Evolutionary conservation across 192 early-diverging fungal species (phyloP).

Genomic region (Haplosporangium gracile): DNA sequence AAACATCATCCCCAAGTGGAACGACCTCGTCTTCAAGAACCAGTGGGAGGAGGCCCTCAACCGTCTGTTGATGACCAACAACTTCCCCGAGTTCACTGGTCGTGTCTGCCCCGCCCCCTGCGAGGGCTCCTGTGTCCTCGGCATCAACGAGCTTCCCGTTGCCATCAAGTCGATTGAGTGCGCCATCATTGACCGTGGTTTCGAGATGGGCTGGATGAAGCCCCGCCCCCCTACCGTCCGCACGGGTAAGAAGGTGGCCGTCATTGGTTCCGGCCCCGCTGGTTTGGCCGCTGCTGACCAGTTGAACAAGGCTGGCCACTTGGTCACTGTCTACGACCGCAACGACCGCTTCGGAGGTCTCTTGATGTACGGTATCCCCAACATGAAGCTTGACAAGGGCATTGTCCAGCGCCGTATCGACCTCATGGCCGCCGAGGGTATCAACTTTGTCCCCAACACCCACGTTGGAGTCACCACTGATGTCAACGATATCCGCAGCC

Average conservation of each 20-base stretch:
- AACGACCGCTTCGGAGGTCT: conserved; percentile 97
- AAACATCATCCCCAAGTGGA: conserved; percentile 99
- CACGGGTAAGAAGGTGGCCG: conserved; percentile 86
- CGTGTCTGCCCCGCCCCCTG: conserved; percentile 99
- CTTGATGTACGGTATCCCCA: conserved; percentile 99
- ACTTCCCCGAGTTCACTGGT: conserved; percentile 99
- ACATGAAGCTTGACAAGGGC: conserved; percentile 99
- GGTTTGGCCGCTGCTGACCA: conserved; percentile 97
- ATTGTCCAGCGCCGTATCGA: conserved; percentile 95
- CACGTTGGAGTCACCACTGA: conserved; percentile 91
- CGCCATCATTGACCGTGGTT: conserved; percentile 98
- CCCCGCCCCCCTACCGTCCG: conserved; percentile 84
- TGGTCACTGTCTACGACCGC: conserved; percentile 96
- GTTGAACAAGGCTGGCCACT: conserved; percentile 96
- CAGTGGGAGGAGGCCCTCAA: conserved; percentile 97
- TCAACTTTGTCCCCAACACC: conserved; percentile 89
- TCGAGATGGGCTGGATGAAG: conserved; percentile 97
- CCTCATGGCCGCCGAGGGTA: conserved; percentile 94
- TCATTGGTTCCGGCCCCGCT: conserved; percentile 97
- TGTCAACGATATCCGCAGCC: conserved; percentile 71
- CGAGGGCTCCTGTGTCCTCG: conserved; percentile 96
- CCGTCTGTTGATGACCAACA: conserved; percentile 96
- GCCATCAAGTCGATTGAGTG: conserved; percentile 98
- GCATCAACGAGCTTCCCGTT: conserved; percentile 95
- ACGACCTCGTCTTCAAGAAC: conserved; percentile 95